These are phyloP conservation scores for Solanum chaucha DNA, from an alignment of 257 asterid species.

Conservation along the genomic window DNA sequence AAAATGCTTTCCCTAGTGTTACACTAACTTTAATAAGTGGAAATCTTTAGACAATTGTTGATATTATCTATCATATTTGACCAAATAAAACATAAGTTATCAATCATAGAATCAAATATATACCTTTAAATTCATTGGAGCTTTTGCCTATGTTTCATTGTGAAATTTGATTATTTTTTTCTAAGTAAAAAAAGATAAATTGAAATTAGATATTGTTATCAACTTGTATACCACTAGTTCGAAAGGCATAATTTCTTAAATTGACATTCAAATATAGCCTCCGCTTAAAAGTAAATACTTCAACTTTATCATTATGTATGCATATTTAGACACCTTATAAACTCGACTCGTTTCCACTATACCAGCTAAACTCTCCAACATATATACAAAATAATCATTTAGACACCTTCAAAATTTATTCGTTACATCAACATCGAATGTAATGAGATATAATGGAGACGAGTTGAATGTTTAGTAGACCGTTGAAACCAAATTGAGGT, in stretches of 20 bases:
- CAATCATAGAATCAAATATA: not conserved
- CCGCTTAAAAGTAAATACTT: not conserved
- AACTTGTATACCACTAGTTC: not conserved
- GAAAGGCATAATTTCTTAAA: not conserved
- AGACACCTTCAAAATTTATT: not conserved
- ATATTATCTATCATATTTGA: not conserved
- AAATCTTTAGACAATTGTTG: not conserved
- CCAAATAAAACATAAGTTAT: not conserved
- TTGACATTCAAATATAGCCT: fast-evolving
- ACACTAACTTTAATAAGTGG: not conserved
- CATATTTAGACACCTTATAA: not conserved
- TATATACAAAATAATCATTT: not conserved
- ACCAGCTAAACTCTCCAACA: not conserved
- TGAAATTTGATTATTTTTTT: no score
- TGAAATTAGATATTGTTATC: not conserved
- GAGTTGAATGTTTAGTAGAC: not conserved
- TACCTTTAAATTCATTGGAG: no score
- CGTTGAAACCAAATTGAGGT: not conserved
- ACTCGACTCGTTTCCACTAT: not conserved
- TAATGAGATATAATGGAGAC: not conserved
- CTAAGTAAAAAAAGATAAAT: no score
- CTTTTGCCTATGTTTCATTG: no score
- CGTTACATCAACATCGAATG: fast-evolving
- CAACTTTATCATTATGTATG: not conserved
- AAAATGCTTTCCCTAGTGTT: not conserved